A percentile compares a stretch with the other conserved stretches of the same genome.
These are phyloP conservation scores for Hypoxylon sp. DNA, from an alignment of 2,329 filamentous ascomycete species.

Conservation along the genomic window DNA sequence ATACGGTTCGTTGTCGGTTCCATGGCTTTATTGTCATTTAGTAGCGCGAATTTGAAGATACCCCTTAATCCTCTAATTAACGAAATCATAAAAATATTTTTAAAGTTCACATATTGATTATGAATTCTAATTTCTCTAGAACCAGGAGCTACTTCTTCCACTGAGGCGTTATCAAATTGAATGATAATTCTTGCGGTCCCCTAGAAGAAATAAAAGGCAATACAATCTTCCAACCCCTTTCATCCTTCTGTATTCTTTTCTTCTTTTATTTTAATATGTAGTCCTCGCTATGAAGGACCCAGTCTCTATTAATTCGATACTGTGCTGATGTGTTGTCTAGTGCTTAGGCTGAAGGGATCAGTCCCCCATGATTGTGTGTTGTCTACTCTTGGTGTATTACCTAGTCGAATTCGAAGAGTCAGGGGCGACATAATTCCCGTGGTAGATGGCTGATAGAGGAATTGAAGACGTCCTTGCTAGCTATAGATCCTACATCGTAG, in stretches of 20 bases:
- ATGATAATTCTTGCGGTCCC: background rate
- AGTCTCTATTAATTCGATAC: background rate
- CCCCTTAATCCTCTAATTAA: conserved; percentile 10
- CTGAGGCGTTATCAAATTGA: background rate
- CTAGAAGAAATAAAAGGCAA: background rate
- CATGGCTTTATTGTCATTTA: background rate
- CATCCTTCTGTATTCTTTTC: background rate
- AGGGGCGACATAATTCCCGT: background rate
- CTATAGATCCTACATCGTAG: too few species aligned
- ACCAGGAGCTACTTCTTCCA: background rate
- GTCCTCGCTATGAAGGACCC: background rate
- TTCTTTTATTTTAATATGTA: background rate
- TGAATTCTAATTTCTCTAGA: background rate
- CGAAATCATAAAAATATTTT: background rate
- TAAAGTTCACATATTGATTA: background rate
- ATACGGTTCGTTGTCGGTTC: background rate
- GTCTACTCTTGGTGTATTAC: background rate
- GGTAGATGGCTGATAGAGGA: too few species aligned
- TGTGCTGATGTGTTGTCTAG: background rate
- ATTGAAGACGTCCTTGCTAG: too few species aligned
- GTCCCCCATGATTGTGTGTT: background rate
- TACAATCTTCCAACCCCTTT: background rate
- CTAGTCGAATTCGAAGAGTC: background rate
- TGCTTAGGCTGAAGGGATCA: background rate
- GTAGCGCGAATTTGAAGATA: conserved; percentile 12